Evolutionary conservation across 805 yeast genomes (phyloP).

Genomic region (Sugiyamaella floridensis): DNA sequence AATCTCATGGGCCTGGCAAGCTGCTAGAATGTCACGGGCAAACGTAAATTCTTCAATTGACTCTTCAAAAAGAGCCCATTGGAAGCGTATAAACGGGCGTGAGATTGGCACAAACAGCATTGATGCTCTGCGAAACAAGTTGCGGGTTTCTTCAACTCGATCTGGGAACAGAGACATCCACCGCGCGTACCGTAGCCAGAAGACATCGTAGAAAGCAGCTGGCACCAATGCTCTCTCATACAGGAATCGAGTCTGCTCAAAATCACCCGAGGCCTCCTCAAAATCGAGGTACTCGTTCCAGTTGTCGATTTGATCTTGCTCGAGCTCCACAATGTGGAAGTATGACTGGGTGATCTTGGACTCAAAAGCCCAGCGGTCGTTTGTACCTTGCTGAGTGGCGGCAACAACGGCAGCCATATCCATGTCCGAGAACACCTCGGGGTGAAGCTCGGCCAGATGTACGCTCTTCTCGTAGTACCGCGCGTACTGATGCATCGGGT

Average conservation of each 20-base stretch:
- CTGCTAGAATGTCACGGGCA: conserved; percentile 25
- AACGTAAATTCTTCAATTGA: conserved; percentile 18
- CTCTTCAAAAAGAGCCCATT: conserved; percentile 32
- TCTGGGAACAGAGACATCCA: conserved; percentile 36
- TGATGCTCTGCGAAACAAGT: conserved; percentile 47
- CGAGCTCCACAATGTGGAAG: conserved; percentile 47
- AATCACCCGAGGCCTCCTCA: conserved; percentile 36
- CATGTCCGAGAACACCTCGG: conserved; percentile 10
- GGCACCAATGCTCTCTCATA: conserved; percentile 61
- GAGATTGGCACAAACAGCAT: conserved; percentile 29
- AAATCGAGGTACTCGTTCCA: conserved; percentile 65
- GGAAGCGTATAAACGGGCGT: conserved; percentile 27
- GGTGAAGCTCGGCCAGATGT: conserved; percentile 8
- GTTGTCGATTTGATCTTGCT: conserved; percentile 38
- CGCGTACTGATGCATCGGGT: conserved; percentile 86
- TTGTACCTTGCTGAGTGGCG: conserved; percentile 46
- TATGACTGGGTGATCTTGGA: conserved; percentile 50
- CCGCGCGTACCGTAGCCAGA: conserved; percentile 65
- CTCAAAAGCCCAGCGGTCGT: conserved; percentile 70
- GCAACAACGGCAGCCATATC: conserved; percentile 32
- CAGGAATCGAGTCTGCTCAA: conserved; percentile 35
- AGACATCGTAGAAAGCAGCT: conserved; percentile 48
- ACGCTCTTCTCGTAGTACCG: conserved; percentile 49
- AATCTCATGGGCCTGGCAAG: background rate
- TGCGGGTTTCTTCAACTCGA: conserved; percentile 32